Conservation (phyloP, 1,284 basidiomycete genomes). For the Ceratorhiza oryzae-sativae region DNA sequence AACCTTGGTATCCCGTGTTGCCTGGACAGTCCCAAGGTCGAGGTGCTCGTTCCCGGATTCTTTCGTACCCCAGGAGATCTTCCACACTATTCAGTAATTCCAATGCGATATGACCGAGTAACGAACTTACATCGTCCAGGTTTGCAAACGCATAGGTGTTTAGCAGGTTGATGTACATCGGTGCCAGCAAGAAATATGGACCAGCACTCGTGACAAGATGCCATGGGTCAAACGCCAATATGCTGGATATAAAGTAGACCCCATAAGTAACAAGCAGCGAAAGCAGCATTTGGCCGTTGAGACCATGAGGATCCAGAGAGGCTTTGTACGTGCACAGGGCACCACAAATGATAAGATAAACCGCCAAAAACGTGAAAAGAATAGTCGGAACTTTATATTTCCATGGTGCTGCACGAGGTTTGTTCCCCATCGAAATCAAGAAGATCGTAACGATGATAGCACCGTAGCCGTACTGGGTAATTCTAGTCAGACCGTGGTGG, state of each 20-base stretch:
- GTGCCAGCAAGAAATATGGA: conserved; percentile 87
- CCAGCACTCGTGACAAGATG: conserved; percentile 91
- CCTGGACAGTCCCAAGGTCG: conserved; percentile 77
- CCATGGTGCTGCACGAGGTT: conserved; percentile 79
- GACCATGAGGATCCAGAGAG: conserved; percentile 62
- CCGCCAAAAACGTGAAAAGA: conserved; percentile 78
- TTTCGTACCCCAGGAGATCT: conserved; percentile 93
- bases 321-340: conserved; percentile 73
- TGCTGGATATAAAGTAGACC: conserved; percentile 76
- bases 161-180: conserved; percentile 88
- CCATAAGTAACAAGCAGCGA: conserved; percentile 88
- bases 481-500: too few relatives aligned
- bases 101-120: conserved; percentile 14
- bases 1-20: conserved; percentile 74
- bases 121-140: conserved; percentile 70
- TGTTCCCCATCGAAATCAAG: conserved; percentile 96
- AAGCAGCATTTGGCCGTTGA: conserved; percentile 76
- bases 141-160: conserved; percentile 88
- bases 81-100: conserved; percentile 1
- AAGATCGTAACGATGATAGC: conserved; percentile 88
- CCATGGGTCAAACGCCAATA: conserved; percentile 94
- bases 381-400: conserved; percentile 87
- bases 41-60: conserved; percentile 69
- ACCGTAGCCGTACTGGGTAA: conserved; percentile 78
- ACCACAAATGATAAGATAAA: conserved; percentile 84